Evolutionary conservation across 345 rosid species (phyloP).

Genomic region (Ceriops decandra): DNA sequence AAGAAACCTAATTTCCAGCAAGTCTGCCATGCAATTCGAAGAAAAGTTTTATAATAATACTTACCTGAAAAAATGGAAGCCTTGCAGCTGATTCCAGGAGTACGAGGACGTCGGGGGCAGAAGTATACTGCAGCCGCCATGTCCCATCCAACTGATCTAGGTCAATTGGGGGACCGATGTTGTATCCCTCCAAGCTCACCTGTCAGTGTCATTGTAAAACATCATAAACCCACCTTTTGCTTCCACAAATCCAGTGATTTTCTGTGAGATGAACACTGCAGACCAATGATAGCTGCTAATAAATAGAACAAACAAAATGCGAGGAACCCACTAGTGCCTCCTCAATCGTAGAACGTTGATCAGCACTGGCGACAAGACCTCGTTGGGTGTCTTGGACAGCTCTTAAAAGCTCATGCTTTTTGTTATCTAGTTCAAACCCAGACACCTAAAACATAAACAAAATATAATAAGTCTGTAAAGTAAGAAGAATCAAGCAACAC

Average conservation of each 20-base stretch:
- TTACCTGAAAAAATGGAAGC: conserved; percentile 80
- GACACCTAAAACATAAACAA: neutral
- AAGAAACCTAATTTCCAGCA: neutral
- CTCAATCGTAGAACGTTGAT: conserved; percentile 73
- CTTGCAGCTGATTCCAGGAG: conserved; percentile 81
- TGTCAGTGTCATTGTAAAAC: conserved; percentile 25
- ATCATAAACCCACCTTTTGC: conserved; percentile 7
- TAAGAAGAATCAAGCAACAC: neutral
- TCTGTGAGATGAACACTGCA: neutral
- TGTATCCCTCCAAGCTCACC: conserved; percentile 71
- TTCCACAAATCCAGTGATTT: neutral
- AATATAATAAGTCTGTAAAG: neutral
- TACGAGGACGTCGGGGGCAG: conserved; percentile 84
- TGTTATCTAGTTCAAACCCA: neutral
- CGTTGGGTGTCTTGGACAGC: neutral
- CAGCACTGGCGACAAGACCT: conserved; percentile 25
- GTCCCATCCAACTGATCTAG: conserved; percentile 74
- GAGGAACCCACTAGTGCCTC: conserved; percentile 66
- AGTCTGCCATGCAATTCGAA: neutral
- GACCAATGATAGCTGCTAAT: neutral
- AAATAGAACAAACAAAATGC: neutral
- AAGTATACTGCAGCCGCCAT: conserved; percentile 91
- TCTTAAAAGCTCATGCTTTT: neutral
- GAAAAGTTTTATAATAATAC: neutral
- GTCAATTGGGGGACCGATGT: conserved; percentile 63